Base-by-base conservation (phyloP, 2,329 filamentous ascomycete species). In the Neocucurbitaria cava region DNA sequence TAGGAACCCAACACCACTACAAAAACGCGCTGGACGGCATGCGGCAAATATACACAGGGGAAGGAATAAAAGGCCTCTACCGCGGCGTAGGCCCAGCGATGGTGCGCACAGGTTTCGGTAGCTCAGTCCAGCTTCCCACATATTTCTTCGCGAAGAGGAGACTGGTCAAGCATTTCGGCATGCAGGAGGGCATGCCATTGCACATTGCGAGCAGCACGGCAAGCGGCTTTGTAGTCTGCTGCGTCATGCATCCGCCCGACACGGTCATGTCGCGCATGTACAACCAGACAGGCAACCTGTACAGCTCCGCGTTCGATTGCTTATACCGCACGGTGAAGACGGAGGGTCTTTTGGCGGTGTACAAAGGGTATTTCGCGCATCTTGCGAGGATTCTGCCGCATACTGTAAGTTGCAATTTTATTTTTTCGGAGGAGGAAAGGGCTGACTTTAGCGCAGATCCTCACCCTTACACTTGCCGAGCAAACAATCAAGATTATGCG, bases 241-340 rank as follows among this genome's bases (percentile, higher is more conserved):
- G 91, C 66, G 88, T 98, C 61, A 99, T 99, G 95, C 95, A 99
- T 72, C 95, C 95, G 49, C 95, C 95, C 85, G 95, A 99, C 76
- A 99, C 95, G 5, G 91, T 99, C 78, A 99, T 99, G 95, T 95
- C 92, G 58, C 89, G 95, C 59, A 89, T 99, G 82, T 99, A 99
- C 83, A 99, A 99, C 81, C 95, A 99, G 77, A 96, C 93, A 58
- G 95, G 95, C 47, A 96, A 97, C 74, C 84, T 99, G n/a, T 99
- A 99, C 82, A 88, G 85, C 65, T 90, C 93, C 54, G 91, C 96
- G 4, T 90, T 96, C 60, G 95, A 99, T 78, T 99, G 95, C 75
- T 78, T 98, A 56, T 86, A 85, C 74, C 93, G 96, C 79, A 99
- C 95, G 0, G 83, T 99, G 57, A 89, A 88, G 73, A 96, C 92